Evolutionary conservation across 768 basidiomycete genomes (phyloP).

Genomic region (Amanita fuliginea): DNA sequence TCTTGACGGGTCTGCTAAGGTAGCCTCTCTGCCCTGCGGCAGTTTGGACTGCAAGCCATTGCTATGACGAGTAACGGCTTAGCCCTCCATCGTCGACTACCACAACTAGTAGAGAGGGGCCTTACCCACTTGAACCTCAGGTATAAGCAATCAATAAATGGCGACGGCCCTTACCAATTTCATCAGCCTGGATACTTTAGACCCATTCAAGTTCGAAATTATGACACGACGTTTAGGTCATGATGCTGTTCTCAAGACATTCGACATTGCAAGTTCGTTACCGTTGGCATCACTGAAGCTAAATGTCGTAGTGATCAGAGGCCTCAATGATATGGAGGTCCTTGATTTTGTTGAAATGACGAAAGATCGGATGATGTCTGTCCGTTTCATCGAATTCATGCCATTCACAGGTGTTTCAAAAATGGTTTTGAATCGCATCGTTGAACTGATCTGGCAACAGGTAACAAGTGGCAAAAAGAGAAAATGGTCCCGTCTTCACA

Average conservation of each 20-base stretch:
- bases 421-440: conserved; percentile 3
- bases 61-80: conserved; percentile 85
- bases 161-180: neutral
- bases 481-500: conserved; percentile 76
- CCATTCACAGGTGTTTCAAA: conserved; percentile 62
- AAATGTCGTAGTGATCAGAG: conserved; percentile 77
- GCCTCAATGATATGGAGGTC: conserved; percentile 74
- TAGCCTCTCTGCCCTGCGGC: conserved; percentile 48
- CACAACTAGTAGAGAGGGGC: conserved; percentile 54
- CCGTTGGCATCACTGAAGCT: conserved; percentile 58
- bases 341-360: conserved; percentile 73
- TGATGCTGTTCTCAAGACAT: conserved; percentile 57
- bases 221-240: conserved; percentile 77
- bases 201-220: conserved; percentile 79
- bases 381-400: conserved; percentile 93
- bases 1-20: conserved; percentile 23
- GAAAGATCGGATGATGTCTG: conserved; percentile 46
- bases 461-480: conserved; percentile 74
- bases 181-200: conserved; percentile 68
- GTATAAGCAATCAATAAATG: conserved; percentile 9
- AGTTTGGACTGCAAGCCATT: conserved; percentile 57
- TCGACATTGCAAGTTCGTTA: conserved; percentile 50
- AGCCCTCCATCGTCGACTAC: conserved; percentile 62
- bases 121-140: conserved; percentile 69
- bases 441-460: conserved; percentile 15